Evolutionary conservation across 1,284 basidiomycete species (phyloP).

Genomic region (Bjerkandera adusta): DNA sequence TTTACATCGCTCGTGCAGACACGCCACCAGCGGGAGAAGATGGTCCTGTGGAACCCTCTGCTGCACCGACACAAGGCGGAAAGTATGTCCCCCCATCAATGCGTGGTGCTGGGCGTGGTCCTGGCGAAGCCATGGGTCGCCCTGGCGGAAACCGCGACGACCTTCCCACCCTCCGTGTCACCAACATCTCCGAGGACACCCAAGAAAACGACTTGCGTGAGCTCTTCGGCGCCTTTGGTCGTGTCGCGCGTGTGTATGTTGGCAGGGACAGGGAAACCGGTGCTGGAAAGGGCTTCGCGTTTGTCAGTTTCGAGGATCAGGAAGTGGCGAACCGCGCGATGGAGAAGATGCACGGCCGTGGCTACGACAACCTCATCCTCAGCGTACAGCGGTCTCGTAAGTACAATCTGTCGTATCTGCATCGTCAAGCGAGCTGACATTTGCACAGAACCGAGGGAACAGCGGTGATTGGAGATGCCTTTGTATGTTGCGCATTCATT

Average conservation of each 20-base stretch:
- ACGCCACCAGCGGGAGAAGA: constrained; percentile 58
- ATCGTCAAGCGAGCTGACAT: constrained; percentile 2
- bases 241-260: constrained; percentile 89
- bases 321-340: constrained; percentile 85
- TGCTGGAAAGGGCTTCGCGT: constrained; percentile 93
- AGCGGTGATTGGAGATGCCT: too few relatives aligned
- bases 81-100: constrained; percentile 95
- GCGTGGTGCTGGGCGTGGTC: constrained; percentile 67
- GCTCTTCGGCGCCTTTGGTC: constrained; percentile 83
- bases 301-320: constrained; percentile 90
- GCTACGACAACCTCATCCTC: constrained; percentile 87
- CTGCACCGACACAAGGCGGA: constrained; percentile 48
- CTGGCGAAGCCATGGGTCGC: constrained; percentile 82
- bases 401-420: constrained; percentile 15
- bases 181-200: constrained; percentile 95
- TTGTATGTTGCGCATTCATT: too few relatives aligned
- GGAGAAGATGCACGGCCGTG: constrained; percentile 91
- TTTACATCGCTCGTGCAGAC: constrained; percentile 25
- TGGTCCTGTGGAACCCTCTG: constrained; percentile 37
- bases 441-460: constrained; percentile 33
- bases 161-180: constrained; percentile 94
- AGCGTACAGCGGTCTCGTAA: constrained; percentile 83
- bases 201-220: constrained; percentile 94
- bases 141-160: constrained; percentile 73
- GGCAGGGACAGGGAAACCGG: constrained; percentile 96